Percentiles rank a stretch among this genome's conserved stretches.
phyloP scores from a whole-genome alignment of 2,329 filamentous ascomycete species.

The Fusarium irregulare region DNA sequence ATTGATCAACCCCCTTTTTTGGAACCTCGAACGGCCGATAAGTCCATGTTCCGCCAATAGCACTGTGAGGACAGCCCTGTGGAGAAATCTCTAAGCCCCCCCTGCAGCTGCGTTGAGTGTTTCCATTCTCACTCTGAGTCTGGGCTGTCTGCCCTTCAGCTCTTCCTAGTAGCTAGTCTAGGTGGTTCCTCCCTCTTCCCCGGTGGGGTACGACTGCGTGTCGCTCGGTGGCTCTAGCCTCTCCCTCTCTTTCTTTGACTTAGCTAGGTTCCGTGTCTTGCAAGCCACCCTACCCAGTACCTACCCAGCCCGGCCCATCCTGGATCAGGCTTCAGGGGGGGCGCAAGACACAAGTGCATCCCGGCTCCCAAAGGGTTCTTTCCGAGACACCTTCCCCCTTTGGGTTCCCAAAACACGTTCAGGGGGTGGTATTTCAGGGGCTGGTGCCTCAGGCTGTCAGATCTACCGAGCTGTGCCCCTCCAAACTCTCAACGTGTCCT shows the following conservation, averaged over 20 bases:
- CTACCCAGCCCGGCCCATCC: conserved; percentile 16
- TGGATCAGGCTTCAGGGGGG: conserved; percentile 1
- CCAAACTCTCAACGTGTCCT: conserved; percentile 49
- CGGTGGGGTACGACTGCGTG: conserved; percentile 12
- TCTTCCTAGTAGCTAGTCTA: neutral
- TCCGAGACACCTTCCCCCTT: conserved; percentile 30
- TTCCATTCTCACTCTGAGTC: conserved; percentile 4
- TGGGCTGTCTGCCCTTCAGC: conserved; percentile 8
- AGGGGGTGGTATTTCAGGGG: conserved; percentile 38
- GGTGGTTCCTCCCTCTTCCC: conserved; percentile 9
- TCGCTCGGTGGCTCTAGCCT: conserved; percentile 23
- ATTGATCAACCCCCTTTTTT: conserved; percentile 41
- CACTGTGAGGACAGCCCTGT: neutral
- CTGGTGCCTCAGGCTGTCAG: conserved; percentile 48
- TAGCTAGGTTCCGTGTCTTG: neutral
- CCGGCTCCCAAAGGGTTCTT: conserved; percentile 30
- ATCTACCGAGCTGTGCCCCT: conserved; percentile 17
- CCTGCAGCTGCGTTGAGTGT: conserved; percentile 30
- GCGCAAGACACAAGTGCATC: conserved; percentile 11
- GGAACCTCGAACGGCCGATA: conserved; percentile 36
- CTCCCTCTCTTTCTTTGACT: conserved; percentile 3
- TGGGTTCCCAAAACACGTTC: conserved; percentile 17
- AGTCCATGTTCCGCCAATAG: conserved; percentile 34
- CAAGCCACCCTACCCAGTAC: conserved; percentile 22
- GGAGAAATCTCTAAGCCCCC: conserved; percentile 28